Percentiles rank a stretch among this genome's conserved stretches.
These are phyloP conservation scores for Diaporthe amygdali DNA, from an alignment of 2,329 filamentous ascomycete species.

Conservation along the genomic window DNA sequence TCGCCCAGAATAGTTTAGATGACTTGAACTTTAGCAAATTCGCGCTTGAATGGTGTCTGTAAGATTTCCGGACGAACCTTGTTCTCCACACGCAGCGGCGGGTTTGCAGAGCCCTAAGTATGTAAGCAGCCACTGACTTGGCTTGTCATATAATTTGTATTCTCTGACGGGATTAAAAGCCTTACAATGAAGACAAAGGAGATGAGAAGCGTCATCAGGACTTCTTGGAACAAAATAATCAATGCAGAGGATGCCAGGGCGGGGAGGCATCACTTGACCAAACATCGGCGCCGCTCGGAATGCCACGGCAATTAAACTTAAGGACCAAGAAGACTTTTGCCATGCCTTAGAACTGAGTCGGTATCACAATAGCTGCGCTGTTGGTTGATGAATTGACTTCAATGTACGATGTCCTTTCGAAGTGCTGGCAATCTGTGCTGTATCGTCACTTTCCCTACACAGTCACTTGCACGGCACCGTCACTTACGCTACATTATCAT, in stretches of 20 bases:
- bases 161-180: not conserved
- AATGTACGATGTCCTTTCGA: no score
- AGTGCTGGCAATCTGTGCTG: no score
- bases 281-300: not conserved
- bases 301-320: not conserved
- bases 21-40: not conserved
- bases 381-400: no score
- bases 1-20: not conserved
- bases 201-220: not conserved
- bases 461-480: no score
- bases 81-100: not conserved
- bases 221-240: not conserved
- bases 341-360: not conserved
- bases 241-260: not conserved
- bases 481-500: no score
- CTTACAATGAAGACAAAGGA: not conserved
- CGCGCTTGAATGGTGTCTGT: not conserved
- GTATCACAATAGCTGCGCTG: not conserved
- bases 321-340: not conserved
- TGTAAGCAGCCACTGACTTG: not conserved
- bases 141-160: not conserved
- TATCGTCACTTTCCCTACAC: no score
- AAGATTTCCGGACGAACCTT: slow-evolving; percentile 15
- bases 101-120: not conserved
- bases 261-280: not conserved